Evolutionary conservation across 2,329 filamentous ascomycete genomes (phyloP), one percentile per base, ranked within the genome.

Genomic region (Bipolaris bicolor): DNA sequence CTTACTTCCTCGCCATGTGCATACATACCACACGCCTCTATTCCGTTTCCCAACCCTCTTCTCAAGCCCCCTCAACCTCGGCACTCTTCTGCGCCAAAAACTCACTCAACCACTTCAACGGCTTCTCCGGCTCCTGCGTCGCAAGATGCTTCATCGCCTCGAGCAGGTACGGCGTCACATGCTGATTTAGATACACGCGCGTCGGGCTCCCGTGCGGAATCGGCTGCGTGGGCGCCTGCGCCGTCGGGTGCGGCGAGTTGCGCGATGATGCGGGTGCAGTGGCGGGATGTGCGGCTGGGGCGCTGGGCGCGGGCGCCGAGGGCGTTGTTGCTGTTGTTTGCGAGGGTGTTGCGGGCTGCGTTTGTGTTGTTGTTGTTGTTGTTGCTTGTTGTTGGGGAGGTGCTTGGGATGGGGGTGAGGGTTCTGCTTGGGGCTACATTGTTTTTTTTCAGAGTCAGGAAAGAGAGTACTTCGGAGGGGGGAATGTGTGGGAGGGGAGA

Each of bases 121-220:
- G 81, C 67, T 83, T 83, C 61, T 83, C 80, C 0, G 81, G 81
- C 76, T 82, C 80, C 49, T 77, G 70, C n/a, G 77, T 76, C 16
- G 77, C 81, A 45, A 83, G 58, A 68, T 80, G 78, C 72, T 83
- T 83, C 80, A 83, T 82, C 5, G 78, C 81, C 66, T 83, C 81
- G 40, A 83, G 68, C 66, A 83, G 62, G 69, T 82, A 76, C 52
- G 81, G 81, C 41, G 81, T 83, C 33, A 83, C 74, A 62, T 82
- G 72, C 64, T 77, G 73, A 59, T 83, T 83, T 61, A 83, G 64
- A 62, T 81, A 83, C 45, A 82, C 77, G 10, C 81, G 69, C 24
- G 80, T 82, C 1, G 80, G 78, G 22, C 77, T 78, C 6, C 81
- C 81, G 60, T 83, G 80, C 18, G 79, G 74, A 37, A 78, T 78